Conservation (phyloP, 192 early-diverging fungal species). For the Backusella sp. region DNA sequence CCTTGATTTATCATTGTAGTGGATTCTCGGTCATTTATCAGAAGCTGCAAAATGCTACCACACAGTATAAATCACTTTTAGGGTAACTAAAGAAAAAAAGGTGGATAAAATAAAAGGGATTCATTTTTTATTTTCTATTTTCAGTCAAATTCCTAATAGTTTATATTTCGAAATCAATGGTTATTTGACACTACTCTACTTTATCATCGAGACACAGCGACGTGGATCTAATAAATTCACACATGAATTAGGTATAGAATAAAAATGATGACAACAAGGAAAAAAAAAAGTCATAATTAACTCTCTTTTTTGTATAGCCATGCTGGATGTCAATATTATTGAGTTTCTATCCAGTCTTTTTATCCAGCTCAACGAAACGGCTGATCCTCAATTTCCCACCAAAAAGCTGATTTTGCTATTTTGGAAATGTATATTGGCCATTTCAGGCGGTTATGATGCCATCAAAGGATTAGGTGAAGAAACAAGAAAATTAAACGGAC, state of each 20-base stretch:
- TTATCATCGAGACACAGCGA: conserved; percentile 58
- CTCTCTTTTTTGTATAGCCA: not conserved
- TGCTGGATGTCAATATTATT: not conserved
- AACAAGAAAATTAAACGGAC: conserved; percentile 47
- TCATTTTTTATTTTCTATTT: not conserved
- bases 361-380: not conserved
- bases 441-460: conserved; percentile 54
- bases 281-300: conserved; percentile 44
- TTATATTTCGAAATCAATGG: conserved; percentile 40
- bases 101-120: not conserved
- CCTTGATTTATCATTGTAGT: conserved; percentile 53
- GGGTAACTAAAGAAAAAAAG: conserved; percentile 16
- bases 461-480: conserved; percentile 49
- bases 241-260: not conserved
- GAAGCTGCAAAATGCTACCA: conserved; percentile 53
- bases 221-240: conserved; percentile 13
- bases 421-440: conserved; percentile 66
- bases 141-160: conserved; percentile 20
- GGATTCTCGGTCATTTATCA: conserved; percentile 60
- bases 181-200: conserved; percentile 61
- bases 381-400: not conserved
- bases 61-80: conserved; percentile 40
- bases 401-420: conserved; percentile 61
- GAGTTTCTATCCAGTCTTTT: not conserved
- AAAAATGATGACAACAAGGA: conserved; percentile 36